Evolutionary conservation across 2,329 filamentous ascomycete species (phyloP).

Genomic region (Thermoascus crustaceus): DNA sequence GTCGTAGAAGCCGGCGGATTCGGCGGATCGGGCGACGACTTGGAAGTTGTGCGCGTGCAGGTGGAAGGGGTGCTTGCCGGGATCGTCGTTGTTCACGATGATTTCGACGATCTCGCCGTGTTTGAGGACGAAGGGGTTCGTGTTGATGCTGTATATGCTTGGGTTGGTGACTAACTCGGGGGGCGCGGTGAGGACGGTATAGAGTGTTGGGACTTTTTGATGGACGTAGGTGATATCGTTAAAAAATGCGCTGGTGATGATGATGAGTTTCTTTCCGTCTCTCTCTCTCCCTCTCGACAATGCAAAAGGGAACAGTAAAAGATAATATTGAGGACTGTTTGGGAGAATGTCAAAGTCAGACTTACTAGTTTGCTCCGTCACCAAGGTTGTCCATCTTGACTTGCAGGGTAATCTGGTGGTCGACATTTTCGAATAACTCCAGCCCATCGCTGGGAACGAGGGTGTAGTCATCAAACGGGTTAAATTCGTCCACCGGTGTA

Average conservation of each 20-base stretch:
- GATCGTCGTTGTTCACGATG: not conserved
- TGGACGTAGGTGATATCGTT: not conserved
- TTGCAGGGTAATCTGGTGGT: slow-evolving; percentile 7
- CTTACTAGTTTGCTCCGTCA: slow-evolving; percentile 11
- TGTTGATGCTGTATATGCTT: not conserved
- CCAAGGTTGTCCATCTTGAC: too few relatives aligned
- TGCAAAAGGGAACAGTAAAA: too few relatives aligned
- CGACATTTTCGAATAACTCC: slow-evolving; percentile 7
- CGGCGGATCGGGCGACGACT: slow-evolving; percentile 29
- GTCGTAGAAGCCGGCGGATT: slow-evolving; percentile 20
- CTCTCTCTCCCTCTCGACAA: too few relatives aligned
- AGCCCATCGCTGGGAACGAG: slow-evolving; percentile 7
- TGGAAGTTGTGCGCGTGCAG: slow-evolving; percentile 73
- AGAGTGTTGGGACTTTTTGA: not conserved
- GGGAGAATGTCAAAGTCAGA: not conserved
- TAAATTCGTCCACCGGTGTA: slow-evolving; percentile 2
- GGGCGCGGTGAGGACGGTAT: not conserved
- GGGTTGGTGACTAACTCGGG: not conserved
- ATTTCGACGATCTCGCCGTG: not conserved
- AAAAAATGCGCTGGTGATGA: slow-evolving; percentile 4
- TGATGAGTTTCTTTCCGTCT: slow-evolving; percentile 8
- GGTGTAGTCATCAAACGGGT: slow-evolving; percentile 5
- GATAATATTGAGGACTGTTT: too few relatives aligned
- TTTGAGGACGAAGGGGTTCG: not conserved
- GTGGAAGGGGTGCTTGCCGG: slow-evolving; percentile 40